A percentile compares a stretch with the other conserved stretches of the same genome.
These are phyloP conservation scores for Cytospora paraplurivora DNA, from an alignment of 2,329 filamentous ascomycete species.

Conservation along the genomic window DNA sequence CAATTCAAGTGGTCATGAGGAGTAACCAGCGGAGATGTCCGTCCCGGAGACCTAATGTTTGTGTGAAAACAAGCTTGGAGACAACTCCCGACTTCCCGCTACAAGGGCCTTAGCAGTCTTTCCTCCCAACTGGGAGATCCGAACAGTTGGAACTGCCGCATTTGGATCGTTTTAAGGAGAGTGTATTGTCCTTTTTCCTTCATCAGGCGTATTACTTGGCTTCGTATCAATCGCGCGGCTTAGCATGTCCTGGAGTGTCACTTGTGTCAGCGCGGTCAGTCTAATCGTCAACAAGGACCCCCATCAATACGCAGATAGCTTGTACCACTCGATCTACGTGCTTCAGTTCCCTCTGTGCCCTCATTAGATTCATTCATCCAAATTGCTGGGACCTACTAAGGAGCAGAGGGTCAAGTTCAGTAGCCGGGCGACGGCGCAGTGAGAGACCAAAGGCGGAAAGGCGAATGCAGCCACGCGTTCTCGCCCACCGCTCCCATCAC, in stretches of 20 bases:
- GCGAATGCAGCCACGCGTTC: neutral
- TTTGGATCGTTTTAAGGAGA: neutral
- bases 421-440: neutral
- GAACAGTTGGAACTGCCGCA: neutral
- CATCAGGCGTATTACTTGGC: neutral
- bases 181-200: neutral
- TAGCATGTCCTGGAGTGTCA: neutral
- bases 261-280: neutral
- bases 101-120: neutral
- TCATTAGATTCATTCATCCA: no score
- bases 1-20: neutral
- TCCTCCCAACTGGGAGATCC: neutral
- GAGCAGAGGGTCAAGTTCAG: neutral
- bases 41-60: neutral
- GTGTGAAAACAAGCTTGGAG: slow-evolving; percentile 5
- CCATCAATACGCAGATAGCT: neutral
- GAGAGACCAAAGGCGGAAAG: neutral
- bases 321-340: neutral
- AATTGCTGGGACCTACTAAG: neutral
- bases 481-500: neutral
- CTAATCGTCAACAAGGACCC: neutral
- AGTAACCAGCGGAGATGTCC: neutral
- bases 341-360: neutral
- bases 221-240: neutral
- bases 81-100: no score